Evolutionary conservation across 1,284 basidiomycete genomes (phyloP).

Genomic region (Garcileccinum viscosum): DNA sequence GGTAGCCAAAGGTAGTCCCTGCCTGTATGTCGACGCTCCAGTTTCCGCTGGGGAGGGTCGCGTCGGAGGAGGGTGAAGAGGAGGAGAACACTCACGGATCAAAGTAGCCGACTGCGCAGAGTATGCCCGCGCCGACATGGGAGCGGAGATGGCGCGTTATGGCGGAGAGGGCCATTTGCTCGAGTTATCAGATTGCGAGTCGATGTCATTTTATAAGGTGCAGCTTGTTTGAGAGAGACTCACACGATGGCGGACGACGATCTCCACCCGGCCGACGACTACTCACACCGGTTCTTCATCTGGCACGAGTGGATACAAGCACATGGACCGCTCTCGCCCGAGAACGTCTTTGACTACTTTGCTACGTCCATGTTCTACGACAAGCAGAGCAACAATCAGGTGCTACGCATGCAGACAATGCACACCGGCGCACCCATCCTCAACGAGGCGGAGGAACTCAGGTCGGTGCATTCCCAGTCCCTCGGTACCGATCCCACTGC

Average conservation of each 20-base stretch:
- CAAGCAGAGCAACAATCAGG: constrained; percentile 88
- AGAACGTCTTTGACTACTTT: constrained; percentile 88
- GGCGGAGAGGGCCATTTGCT: neutral
- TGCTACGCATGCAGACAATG: constrained; percentile 88
- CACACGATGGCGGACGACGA: constrained; percentile 64
- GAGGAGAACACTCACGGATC: constrained; percentile 46
- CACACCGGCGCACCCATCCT: constrained; percentile 72
- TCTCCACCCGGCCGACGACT: constrained; percentile 78
- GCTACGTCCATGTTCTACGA: constrained; percentile 88
- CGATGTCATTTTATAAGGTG: neutral
- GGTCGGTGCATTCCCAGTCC: constrained; percentile 48
- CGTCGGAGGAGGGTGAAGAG: neutral
- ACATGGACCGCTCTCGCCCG: constrained; percentile 73
- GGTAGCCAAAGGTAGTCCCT: constrained; percentile 82
- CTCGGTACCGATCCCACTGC: neutral
- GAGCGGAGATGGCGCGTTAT: constrained; percentile 52
- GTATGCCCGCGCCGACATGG: constrained; percentile 62
- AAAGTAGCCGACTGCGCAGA: constrained; percentile 71
- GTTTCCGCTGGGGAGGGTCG: constrained; percentile 57
- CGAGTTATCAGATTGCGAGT: neutral
- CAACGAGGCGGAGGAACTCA: constrained; percentile 82
- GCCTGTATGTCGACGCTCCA: constrained; percentile 81
- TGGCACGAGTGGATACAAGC: constrained; percentile 86
- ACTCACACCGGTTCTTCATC: constrained; percentile 80
- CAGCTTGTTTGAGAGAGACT: neutral